phyloP scores from a whole-genome alignment of 2,329 filamentous ascomycete species.

The Magnaporthiopsis incrustans region DNA sequence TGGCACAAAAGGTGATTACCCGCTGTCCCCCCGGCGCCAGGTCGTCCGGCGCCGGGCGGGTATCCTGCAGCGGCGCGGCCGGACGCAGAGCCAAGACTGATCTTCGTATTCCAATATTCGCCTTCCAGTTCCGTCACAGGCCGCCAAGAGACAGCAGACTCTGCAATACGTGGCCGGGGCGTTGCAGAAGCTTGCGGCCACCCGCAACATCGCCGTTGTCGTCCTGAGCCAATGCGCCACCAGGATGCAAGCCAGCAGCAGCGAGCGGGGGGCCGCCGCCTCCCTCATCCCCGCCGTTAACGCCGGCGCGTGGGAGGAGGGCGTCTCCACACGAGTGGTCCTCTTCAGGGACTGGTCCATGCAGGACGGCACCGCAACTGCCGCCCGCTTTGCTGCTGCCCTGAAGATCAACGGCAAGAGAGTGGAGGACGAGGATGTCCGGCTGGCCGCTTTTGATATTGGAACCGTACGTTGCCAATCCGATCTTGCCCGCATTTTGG shows the following conservation, averaged over 20 bases:
- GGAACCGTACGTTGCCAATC: slow-evolving; percentile 29
- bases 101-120: not conserved
- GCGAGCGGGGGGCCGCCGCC: slow-evolving; percentile 44
- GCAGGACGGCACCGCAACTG: slow-evolving; percentile 34
- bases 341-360: slow-evolving; percentile 72
- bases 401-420: slow-evolving; percentile 55
- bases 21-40: not conserved
- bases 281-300: slow-evolving; percentile 68
- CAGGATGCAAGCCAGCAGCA: slow-evolving; percentile 51
- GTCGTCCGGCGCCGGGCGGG: not conserved
- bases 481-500: not conserved
- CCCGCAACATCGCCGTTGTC: slow-evolving; percentile 64
- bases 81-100: not conserved
- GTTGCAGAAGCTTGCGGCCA: slow-evolving; percentile 67
- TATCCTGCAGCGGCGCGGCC: not conserved
- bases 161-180: slow-evolving; percentile 59
- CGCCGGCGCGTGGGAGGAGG: slow-evolving; percentile 71
- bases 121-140: slow-evolving; percentile 10
- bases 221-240: slow-evolving; percentile 75
- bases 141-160: slow-evolving; percentile 39
- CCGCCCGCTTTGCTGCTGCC: slow-evolving; percentile 52
- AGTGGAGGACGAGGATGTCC: slow-evolving; percentile 29
- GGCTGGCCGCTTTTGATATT: slow-evolving; percentile 41
- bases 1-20: slow-evolving; percentile 29
- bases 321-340: slow-evolving; percentile 63